These are phyloP conservation scores for Cercophora samala DNA, from an alignment of 495 filamentous ascomycete genomes.

Conservation along the genomic window DNA sequence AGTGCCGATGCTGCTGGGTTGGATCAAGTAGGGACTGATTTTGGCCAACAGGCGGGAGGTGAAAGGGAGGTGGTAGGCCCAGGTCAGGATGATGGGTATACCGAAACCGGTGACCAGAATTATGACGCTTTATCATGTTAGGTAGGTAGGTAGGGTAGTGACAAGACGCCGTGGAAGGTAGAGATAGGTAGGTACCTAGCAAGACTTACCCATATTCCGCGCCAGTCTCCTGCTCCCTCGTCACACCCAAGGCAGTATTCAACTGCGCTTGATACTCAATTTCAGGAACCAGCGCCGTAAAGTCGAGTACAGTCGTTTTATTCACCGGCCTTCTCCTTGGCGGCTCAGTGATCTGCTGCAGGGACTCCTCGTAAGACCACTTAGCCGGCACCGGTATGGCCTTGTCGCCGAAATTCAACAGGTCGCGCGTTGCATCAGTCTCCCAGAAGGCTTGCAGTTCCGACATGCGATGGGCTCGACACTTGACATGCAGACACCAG, in stretches of 20 bases:
- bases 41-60: conserved; percentile 2
- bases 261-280: neutral
- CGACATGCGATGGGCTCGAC: neutral
- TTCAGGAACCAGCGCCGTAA: conserved; percentile 1
- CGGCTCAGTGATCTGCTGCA: neutral
- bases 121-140: conserved; percentile 1
- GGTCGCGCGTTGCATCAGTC: neutral
- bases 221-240: conserved; percentile 2
- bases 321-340: neutral
- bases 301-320: neutral
- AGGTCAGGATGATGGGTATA: conserved; percentile 11
- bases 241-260: neutral
- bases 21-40: conserved; percentile 14
- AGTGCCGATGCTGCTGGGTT: conserved; percentile 28
- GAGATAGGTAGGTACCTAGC: neutral
- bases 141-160: neutral
- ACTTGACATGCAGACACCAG: conserved; percentile 9
- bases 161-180: no score
- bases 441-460: conserved; percentile 10
- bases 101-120: conserved; percentile 12
- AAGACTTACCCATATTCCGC: conserved; percentile 7
- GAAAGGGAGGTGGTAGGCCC: conserved; percentile 14
- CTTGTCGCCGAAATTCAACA: neutral
- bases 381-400: neutral
- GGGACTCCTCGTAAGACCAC: neutral